phyloP scores from a whole-genome alignment of 108 stramenopile species.

The Phaeodactylum tricornutum region DNA sequence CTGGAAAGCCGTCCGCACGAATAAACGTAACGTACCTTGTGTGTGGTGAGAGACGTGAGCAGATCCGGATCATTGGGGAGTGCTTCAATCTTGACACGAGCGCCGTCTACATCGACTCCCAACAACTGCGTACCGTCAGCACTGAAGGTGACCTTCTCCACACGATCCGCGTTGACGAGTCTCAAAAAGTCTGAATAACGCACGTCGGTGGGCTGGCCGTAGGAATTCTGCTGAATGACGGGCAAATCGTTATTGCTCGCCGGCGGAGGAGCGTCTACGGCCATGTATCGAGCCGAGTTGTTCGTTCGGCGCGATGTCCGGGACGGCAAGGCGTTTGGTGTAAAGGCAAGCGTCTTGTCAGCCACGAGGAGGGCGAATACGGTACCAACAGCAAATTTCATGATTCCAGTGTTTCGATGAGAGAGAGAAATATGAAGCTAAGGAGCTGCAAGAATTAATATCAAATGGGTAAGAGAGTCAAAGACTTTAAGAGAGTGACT shows the following conservation, averaged over 20 bases:
- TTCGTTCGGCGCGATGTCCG: background rate
- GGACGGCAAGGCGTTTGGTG: slow-evolving; percentile 13
- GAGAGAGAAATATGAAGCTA: too few species aligned
- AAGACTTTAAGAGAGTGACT: too few species aligned
- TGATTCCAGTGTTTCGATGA: background rate
- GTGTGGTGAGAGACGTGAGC: slow-evolving; percentile 72
- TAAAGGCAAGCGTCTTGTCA: slow-evolving; percentile 23
- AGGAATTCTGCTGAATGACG: slow-evolving; percentile 24
- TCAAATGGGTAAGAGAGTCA: too few species aligned
- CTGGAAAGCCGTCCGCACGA: too few species aligned
- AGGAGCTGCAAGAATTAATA: too few species aligned
- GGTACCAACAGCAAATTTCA: slow-evolving; percentile 29
- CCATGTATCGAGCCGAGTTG: slow-evolving; percentile 14
- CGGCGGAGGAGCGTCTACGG: slow-evolving; percentile 18
- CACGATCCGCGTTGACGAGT: slow-evolving; percentile 41
- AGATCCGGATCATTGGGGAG: slow-evolving; percentile 93
- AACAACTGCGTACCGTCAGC: slow-evolving; percentile 81
- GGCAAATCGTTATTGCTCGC: slow-evolving; percentile 12
- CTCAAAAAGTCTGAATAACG: slow-evolving; percentile 69
- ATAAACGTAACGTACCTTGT: slow-evolving; percentile 55
- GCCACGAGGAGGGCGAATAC: slow-evolving; percentile 19
- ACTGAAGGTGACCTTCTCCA: slow-evolving; percentile 80
- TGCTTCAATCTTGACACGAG: slow-evolving; percentile 77
- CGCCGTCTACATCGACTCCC: slow-evolving; percentile 81
- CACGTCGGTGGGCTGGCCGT: slow-evolving; percentile 45